Base-by-base conservation (phyloP, 805 yeast genomes). In the Wickerhamiella siamensis region DNA sequence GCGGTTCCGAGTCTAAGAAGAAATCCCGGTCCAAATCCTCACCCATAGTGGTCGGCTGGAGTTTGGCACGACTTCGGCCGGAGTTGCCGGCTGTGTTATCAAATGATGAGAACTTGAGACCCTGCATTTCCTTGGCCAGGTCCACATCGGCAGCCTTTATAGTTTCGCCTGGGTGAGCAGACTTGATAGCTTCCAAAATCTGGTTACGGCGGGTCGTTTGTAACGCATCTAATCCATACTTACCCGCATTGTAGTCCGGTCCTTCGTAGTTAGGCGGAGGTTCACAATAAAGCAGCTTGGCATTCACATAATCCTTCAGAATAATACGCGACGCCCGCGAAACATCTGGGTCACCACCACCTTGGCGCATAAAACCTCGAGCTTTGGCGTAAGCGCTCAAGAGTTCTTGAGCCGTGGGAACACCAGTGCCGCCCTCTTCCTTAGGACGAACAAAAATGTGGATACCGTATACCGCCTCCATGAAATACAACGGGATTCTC, bases 301-400 rank as follows among this genome's bases (percentile, higher is more conserved):
- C 98, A 59, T 74, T 83, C 21, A 93, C 96, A 53, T 86, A 91
- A 61, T 91, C 99, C 62, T 91, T 91, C 58, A 91, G 70, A 41
- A 91, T 74, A 51, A 83, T 81, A 59, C 99, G 72, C 33, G 95
- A 77, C 12, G 98, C 95, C 61, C 98, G 73, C 34, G 94, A 77
- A 59, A 86, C 93, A 66, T 91, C 99, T 2, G 98, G 97, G 51
- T 84, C 75, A 56, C 97, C 97, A 57, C 83, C 87, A 60, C 93
- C 96, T 0, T 95, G 82, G 26, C 63, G 52, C 93, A 84, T 87
- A 59, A 75, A 91, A 53, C 99, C 98, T 63, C 98, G 75, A 3
- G 96, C 91, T 64, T 93, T 74, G 5, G 96, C 97, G 57, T 91
- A 91, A 0, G 97, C 93, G 38, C 75, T 81, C 44, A 91, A 69